phyloP scores from a whole-genome alignment of 768 basidiomycete genomes.

The Piloderma croceum region DNA sequence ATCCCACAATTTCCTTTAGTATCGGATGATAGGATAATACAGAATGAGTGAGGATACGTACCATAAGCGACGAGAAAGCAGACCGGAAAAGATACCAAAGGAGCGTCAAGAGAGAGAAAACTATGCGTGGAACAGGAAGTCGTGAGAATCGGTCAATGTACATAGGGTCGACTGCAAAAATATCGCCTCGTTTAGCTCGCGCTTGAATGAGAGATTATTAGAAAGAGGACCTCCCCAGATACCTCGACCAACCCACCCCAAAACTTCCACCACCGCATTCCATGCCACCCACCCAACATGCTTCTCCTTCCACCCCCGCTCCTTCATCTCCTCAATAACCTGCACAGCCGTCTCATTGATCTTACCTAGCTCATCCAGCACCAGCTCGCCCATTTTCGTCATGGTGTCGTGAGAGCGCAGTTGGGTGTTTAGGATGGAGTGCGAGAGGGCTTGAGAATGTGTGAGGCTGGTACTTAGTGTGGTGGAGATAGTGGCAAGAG shows the following conservation, averaged over 20 bases:
- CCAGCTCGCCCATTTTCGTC: conserved; percentile 31
- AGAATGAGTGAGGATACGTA: conserved; percentile 19
- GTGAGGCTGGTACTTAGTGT: conserved; percentile 27
- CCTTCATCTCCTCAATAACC: conserved; percentile 26
- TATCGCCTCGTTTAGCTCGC: no score
- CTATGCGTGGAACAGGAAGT: conserved; percentile 24
- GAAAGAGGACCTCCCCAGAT: conserved; percentile 11
- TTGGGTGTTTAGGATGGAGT: conserved; percentile 32
- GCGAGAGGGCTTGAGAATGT: conserved; percentile 27
- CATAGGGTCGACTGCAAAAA: conserved; percentile 27
- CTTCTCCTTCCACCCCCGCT: not conserved
- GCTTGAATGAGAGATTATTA: conserved; percentile 5
- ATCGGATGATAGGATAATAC: conserved; percentile 3
- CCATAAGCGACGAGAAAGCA: conserved; percentile 37
- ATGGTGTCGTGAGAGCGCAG: conserved; percentile 32
- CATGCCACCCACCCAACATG: conserved; percentile 5
- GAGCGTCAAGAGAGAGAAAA: conserved; percentile 18
- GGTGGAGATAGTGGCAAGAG: conserved; percentile 17
- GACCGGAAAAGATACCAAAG: conserved; percentile 28
- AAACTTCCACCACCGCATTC: conserved; percentile 4
- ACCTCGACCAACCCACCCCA: conserved; percentile 7
- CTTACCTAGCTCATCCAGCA: conserved; percentile 39
- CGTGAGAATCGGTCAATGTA: conserved; percentile 21
- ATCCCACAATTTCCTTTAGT: conserved; percentile 4
- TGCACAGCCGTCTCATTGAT: conserved; percentile 41